Evolutionary conservation across 148 eudicot species (phyloP).

Genomic region (Rhododendron kiyosumense): DNA sequence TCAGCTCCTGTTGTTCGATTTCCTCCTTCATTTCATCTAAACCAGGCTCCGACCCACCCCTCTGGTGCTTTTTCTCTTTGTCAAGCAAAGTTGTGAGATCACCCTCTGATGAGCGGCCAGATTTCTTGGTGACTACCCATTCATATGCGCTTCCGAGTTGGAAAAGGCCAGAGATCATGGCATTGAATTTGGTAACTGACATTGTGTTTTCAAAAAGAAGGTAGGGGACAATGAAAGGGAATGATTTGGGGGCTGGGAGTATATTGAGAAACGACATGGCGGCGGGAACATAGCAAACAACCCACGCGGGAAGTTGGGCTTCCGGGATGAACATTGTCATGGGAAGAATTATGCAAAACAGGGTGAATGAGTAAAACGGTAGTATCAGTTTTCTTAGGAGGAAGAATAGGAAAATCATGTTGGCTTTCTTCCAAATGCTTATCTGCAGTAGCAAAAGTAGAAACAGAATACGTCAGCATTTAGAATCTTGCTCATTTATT

Average conservation of each 20-base stretch:
- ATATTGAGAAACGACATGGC: constrained; percentile 90
- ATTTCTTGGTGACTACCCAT: constrained; percentile 98
- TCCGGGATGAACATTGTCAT: constrained; percentile 98
- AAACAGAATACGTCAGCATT: neutral
- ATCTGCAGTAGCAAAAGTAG: constrained; percentile 47
- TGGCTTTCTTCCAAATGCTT: constrained; percentile 78
- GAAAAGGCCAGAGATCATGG: constrained; percentile 96
- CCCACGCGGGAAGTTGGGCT: constrained; percentile 88
- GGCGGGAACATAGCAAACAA: constrained; percentile 91
- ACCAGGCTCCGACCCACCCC: constrained; percentile 58
- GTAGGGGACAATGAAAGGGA: constrained; percentile 95
- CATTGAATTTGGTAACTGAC: constrained; percentile 98
- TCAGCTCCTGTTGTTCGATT: constrained; percentile 31
- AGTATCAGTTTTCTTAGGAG: constrained; percentile 81
- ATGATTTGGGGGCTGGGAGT: constrained; percentile 90
- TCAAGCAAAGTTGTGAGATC: constrained; percentile 53
- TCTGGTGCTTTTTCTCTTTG: constrained; percentile 41
- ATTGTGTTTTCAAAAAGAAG: constrained; percentile 94
- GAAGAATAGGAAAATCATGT: constrained; percentile 89
- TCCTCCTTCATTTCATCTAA: constrained; percentile 54
- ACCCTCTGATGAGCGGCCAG: constrained; percentile 95
- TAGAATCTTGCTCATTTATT: neutral
- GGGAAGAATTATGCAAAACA: constrained; percentile 96
- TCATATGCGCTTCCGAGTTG: constrained; percentile 92
- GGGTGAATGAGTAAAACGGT: constrained; percentile 94